These are phyloP conservation scores for Pistacia vera DNA, from an alignment of 345 rosid species.

Conservation along the genomic window DNA sequence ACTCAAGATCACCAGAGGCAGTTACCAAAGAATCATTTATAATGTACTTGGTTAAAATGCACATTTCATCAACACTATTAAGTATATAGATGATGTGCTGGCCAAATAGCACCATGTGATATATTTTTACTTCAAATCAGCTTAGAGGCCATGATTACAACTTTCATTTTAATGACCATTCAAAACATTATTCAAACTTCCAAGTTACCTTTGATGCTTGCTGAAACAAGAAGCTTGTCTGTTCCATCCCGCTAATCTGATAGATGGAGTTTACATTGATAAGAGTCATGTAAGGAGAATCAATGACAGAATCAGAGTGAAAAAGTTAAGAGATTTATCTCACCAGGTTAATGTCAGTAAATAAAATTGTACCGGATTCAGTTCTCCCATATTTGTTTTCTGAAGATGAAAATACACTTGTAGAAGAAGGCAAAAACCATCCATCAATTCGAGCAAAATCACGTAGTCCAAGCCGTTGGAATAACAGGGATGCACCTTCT, in stretches of 20 bases:
- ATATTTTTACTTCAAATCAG: not conserved
- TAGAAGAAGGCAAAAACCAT: conserved; percentile 76
- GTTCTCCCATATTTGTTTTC: conserved; percentile 46
- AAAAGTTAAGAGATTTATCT: conserved; percentile 22
- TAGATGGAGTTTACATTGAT: conserved; percentile 22
- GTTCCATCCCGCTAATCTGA: conserved; percentile 99
- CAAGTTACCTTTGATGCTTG: conserved; percentile 91
- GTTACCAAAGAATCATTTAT: not conserved
- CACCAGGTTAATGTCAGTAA: conserved; percentile 94
- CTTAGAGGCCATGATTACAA: not conserved
- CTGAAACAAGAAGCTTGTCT: conserved; percentile 94
- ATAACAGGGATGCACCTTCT: conserved; percentile 81
- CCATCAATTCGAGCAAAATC: conserved; percentile 98
- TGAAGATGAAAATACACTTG: conserved; percentile 39
- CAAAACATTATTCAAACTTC: not conserved
- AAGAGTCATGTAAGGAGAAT: conserved; percentile 7
- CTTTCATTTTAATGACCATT: conserved; percentile 1
- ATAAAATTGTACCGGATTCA: conserved; percentile 51
- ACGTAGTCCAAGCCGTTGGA: conserved; percentile 68
- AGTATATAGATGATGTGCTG: not conserved
- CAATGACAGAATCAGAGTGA: not conserved
- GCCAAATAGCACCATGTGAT: not conserved
- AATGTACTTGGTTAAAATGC: not conserved
- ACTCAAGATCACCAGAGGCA: not conserved
- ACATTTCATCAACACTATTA: conserved; percentile 4